These are phyloP conservation scores for Fraxinus dipetala DNA, from an alignment of 305 asterid species.

Conservation along the genomic window DNA sequence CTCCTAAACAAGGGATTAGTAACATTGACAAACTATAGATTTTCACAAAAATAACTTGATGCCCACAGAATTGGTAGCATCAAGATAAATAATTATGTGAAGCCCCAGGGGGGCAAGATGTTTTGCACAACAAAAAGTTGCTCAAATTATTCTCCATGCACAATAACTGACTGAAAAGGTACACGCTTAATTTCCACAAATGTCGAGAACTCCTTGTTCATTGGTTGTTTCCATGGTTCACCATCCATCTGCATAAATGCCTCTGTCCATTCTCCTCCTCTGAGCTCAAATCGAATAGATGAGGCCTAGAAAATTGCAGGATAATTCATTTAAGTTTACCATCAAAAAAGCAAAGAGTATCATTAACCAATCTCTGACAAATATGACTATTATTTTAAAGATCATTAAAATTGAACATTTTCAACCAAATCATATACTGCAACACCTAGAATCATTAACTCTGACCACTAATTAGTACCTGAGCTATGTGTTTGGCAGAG, in stretches of 20 bases:
- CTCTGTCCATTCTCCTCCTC: slow-evolving; percentile 96
- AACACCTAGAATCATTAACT: not conserved
- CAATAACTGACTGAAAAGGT: slow-evolving; percentile 64
- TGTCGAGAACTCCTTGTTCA: slow-evolving; percentile 70
- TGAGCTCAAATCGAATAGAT: slow-evolving; percentile 70
- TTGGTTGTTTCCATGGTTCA: slow-evolving; percentile 95
- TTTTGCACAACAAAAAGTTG: not conserved
- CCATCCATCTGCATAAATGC: slow-evolving; percentile 93
- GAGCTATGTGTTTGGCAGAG: slow-evolving; percentile 78
- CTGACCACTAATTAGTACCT: slow-evolving; percentile 41
- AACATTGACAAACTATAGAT: slow-evolving; percentile 25
- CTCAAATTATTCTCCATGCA: slow-evolving; percentile 45
- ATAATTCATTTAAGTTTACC: not conserved
- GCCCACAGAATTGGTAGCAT: slow-evolving; percentile 14
- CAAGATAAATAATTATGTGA: slow-evolving; percentile 25
- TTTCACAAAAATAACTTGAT: slow-evolving; percentile 35
- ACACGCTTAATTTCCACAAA: slow-evolving; percentile 75
- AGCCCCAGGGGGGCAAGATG: not conserved
- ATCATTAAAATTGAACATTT: not conserved
- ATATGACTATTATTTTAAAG: not conserved
- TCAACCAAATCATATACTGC: not conserved
- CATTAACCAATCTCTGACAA: not conserved
- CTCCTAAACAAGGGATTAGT: slow-evolving; percentile 29
- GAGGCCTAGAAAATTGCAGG: slow-evolving; percentile 52
- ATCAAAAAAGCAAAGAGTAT: not conserved